Conservation (phyloP, 352 stramenopile genomes). For the Pythium angustatum region DNA sequence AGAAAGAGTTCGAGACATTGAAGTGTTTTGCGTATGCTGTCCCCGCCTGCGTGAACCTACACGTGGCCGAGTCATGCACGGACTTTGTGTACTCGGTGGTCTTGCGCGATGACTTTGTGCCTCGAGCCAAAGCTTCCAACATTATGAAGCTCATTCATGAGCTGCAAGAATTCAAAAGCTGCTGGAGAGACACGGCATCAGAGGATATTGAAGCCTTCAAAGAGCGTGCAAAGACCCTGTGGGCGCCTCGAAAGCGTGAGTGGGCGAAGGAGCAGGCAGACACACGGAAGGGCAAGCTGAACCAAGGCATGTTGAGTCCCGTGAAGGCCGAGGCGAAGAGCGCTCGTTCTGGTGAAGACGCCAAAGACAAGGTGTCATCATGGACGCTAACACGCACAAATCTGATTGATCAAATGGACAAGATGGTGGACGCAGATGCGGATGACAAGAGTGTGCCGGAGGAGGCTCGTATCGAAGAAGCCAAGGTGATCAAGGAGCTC, state of each 20-base stretch:
- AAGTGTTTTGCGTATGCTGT: conserved; percentile 88
- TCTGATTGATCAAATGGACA: conserved; percentile 77
- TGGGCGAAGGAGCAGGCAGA: conserved; percentile 75
- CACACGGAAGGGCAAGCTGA: conserved; percentile 32
- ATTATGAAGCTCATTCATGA: conserved; percentile 75
- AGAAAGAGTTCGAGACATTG: conserved; percentile 81
- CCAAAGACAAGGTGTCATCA: conserved; percentile 45
- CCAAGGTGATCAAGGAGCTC: conserved; percentile 55
- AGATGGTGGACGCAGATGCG: conserved; percentile 31
- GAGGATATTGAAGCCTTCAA: conserved; percentile 84
- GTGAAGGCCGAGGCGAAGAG: conserved; percentile 23
- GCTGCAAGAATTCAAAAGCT: conserved; percentile 80
- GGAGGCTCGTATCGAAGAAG: conserved; percentile 48
- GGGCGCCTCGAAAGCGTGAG: conserved; percentile 78
- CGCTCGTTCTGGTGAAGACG: background rate
- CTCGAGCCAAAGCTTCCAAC: conserved; percentile 81
- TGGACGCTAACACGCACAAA: conserved; percentile 79
- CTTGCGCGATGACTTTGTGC: conserved; percentile 84
- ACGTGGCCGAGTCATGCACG: conserved; percentile 73
- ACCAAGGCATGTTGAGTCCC: conserved; percentile 2
- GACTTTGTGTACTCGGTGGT: conserved; percentile 85
- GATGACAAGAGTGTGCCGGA: conserved; percentile 39
- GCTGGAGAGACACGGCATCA: conserved; percentile 74
- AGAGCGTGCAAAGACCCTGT: conserved; percentile 79
- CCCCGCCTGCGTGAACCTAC: conserved; percentile 79